Evolutionary conservation across 441 rosid species (phyloP), one percentile per base, ranked within the genome.

Genomic region (Pelargonium fulgidum): DNA sequence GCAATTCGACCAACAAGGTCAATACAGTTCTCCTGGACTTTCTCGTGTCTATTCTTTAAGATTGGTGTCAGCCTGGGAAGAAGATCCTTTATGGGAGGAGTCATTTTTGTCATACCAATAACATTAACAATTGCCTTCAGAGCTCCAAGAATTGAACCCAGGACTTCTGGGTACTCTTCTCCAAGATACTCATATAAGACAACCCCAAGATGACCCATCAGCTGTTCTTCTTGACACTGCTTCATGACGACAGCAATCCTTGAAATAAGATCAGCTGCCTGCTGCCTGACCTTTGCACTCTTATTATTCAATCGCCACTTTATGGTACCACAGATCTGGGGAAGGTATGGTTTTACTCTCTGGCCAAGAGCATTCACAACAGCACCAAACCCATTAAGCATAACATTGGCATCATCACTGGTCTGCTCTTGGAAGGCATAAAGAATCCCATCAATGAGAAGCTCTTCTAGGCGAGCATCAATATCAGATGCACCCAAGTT

Each of bases 221-320:
- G 80, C 71, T 90, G 97, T 67, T 93, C 99, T 80, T 93, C 99
- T 41, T 88, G 96, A 75, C 99, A 93, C 72, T 91, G 99, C 81
- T 88, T 91, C 99, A 93, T 93, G 29, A 93, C 93, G 75, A 93
- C 96, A 67, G 94, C 99, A 58, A 93, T 88, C 75, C 97, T 85
- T 29, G 96, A 89, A 73, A 93, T 93, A 67, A 93, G 96, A 84
- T 93, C 97, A 8, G 99, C 99, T 0, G 99, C 96, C 77, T 93
- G 99, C 72, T 93, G 97, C 75, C 99, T 85, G 56, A 93, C 97
- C 83, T 93, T 93, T 14, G 99, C 97, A 68, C 96, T 89, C 83
- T 91, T 91, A 90, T 90, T 89, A 83, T 91, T 91, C 85, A 93
- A 64, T n/a, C 99, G 91, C 99, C 99, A 93, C 84, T 93, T 93